Conservation (phyloP, 2,329 filamentous ascomycete genomes). For the Shiraia bambusicola region DNA sequence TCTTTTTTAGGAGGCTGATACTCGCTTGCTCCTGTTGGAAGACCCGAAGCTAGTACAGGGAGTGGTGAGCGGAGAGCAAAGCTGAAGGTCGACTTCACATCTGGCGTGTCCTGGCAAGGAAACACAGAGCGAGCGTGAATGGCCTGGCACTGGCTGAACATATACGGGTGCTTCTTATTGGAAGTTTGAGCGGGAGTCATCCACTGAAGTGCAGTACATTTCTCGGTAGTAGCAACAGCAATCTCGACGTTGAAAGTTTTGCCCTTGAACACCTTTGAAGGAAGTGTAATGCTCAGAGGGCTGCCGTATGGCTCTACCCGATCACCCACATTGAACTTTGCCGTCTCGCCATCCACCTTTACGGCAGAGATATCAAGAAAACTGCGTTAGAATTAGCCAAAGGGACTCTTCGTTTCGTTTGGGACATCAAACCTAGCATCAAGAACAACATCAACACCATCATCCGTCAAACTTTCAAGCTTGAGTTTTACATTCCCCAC, state of each 20-base stretch:
- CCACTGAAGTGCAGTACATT: constrained; percentile 94
- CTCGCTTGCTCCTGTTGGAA: constrained; percentile 59
- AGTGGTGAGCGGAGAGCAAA: constrained; percentile 86
- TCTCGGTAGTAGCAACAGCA: constrained; percentile 72
- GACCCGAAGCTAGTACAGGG: constrained; percentile 87
- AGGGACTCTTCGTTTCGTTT: not conserved
- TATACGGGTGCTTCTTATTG: constrained; percentile 93
- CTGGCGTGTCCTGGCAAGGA: constrained; percentile 95
- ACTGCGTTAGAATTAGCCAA: constrained; percentile 40
- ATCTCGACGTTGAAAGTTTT: constrained; percentile 51
- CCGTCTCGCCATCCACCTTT: constrained; percentile 64
- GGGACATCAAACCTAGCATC: constrained; percentile 64
- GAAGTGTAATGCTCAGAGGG: constrained; percentile 64
- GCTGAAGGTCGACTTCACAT: constrained; percentile 92
- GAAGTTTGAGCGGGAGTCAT: constrained; percentile 89
- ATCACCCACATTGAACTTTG: constrained; percentile 70
- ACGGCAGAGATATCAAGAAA: constrained; percentile 73
- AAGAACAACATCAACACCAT: constrained; percentile 75
- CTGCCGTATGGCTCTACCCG: constrained; percentile 73
- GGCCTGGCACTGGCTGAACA: constrained; percentile 97
- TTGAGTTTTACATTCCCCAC: constrained; percentile 74
- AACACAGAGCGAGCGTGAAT: constrained; percentile 93
- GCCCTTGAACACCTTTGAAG: constrained; percentile 49
- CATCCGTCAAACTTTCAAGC: constrained; percentile 74
- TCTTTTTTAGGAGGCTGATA: constrained; percentile 53